phyloP scores from a whole-genome alignment of 2,329 filamentous ascomycete genomes.

The Aureobasidium sp. region DNA sequence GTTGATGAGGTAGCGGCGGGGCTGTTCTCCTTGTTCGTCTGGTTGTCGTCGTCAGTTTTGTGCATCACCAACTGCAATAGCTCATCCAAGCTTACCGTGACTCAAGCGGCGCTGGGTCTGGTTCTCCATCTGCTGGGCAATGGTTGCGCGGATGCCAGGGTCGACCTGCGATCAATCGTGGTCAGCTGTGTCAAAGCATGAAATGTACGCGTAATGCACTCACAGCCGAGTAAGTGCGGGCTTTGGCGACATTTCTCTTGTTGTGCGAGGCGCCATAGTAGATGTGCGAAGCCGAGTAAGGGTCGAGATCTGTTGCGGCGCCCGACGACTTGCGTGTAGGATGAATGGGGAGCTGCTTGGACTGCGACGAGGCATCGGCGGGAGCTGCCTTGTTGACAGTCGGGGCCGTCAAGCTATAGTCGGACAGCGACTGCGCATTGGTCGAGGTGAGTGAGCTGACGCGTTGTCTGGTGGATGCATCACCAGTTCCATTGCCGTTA shows the following conservation, averaged over 20 bases:
- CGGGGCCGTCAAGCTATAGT: background rate
- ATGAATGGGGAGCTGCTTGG: background rate
- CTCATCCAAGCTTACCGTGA: constrained; percentile 20
- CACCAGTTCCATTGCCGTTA: background rate
- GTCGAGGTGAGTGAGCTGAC: background rate
- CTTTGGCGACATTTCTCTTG: constrained; percentile 38
- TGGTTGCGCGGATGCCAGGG: constrained; percentile 11
- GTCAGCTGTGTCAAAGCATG: background rate
- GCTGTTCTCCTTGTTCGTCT: constrained; percentile 65
- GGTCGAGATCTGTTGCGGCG: constrained; percentile 36
- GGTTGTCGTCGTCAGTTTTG: constrained; percentile 2
- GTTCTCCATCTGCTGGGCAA: constrained; percentile 14
- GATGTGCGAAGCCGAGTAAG: constrained; percentile 48
- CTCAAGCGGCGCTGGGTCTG: constrained; percentile 22
- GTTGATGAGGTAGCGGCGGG: constrained; percentile 76
- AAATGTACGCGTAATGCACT: constrained; percentile 19
- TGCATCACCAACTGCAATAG: too few relatives aligned
- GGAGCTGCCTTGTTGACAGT: background rate
- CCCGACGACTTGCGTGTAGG: constrained; percentile 15
- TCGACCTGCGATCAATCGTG: constrained; percentile 15
- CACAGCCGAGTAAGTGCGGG: constrained; percentile 49
- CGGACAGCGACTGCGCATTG: background rate
- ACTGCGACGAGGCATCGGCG: background rate
- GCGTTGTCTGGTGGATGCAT: background rate
- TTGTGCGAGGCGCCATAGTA: constrained; percentile 50